Conservation (phyloP, 345 rosid genomes). For the Trapa bicornis region DNA sequence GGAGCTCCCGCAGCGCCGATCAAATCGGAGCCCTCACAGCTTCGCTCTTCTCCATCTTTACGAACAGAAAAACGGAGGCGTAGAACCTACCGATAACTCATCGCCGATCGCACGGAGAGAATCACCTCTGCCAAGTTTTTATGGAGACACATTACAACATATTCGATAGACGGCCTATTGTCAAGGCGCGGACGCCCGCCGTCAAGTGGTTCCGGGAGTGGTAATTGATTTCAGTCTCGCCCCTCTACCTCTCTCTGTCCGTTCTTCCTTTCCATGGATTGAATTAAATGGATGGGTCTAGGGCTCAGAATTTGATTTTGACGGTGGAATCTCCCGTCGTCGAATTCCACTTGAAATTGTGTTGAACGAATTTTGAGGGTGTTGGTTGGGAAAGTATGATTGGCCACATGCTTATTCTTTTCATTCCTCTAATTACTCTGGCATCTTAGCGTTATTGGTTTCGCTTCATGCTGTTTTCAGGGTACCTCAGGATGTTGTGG, state of each 20-base stretch:
- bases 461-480: constrained; percentile 17
- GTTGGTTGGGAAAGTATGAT: background rate
- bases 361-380: background rate
- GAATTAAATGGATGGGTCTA: background rate
- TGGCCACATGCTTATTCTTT: background rate
- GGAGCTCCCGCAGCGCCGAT: too few species aligned
- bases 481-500: constrained; percentile 96
- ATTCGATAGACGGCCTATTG: too few species aligned
- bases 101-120: too few species aligned
- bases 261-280: background rate
- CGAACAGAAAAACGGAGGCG: too few species aligned
- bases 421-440: background rate
- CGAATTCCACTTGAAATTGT: background rate
- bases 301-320: background rate
- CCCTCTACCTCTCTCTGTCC: background rate
- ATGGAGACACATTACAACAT: too few species aligned
- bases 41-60: too few species aligned
- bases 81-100: too few species aligned
- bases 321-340: background rate
- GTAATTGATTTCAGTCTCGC: constrained; percentile 22
- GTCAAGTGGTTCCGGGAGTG: constrained; percentile 20
- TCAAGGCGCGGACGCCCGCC: too few species aligned
- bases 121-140: too few species aligned
- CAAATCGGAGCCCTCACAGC: too few species aligned
- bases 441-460: background rate